Base-by-base conservation (phyloP, 768 basidiomycete genomes). In the Crucibulum laeve region DNA sequence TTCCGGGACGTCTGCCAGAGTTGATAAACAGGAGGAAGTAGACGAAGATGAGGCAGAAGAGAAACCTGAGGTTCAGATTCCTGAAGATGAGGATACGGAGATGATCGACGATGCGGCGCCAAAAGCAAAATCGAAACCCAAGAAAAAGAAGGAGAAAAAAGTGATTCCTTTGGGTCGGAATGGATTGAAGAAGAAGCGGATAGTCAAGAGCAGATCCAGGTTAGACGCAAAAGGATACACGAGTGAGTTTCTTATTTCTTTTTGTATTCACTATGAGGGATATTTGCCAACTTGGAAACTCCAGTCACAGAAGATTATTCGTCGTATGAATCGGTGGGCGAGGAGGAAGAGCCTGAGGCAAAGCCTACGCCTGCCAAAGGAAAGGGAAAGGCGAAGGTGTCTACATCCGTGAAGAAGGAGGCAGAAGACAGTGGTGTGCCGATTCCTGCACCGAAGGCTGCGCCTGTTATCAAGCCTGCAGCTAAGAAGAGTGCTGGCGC, bases 251-350 rank as follows among this genome's bases (percentile, higher is more conserved):
- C 26, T 45, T 43, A 10, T 22, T 6, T 41, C 38, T 4, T 39
- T 30, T 19, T 42, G 42, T 42, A 15, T 11, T 25, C 2, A 22
- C 38, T 25, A 38, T 2, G n/a, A 41, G 26, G 47, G 25, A 18
- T 51, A 42, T 37, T 7, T 15, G 49, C 38, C 35, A 19, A 41
- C 37, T 14, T 28, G 10, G 14, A n/a, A 30, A 7, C 34, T 40
- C 1, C 50, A 91, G 89, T 77, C 13, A 82, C 74, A 26, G 83
- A 87, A 56, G 89, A 91, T 56, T 85, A 87, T 56, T 86, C 86
- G 5, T 79, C 79, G 14, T 91, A 87, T 55, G 88, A 91, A 61
- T 88, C 87, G 6, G 84, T 84, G 5, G 76, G 76, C 5, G 84
- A 82, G 22, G 78, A 71, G 17, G 80, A 74, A 45, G 58, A 55